Percentiles rank a stretch among this genome's conserved stretches.
Evolutionary conservation across 306 rosid species (phyloP).

Genomic region (Dicorynia guianensis): DNA sequence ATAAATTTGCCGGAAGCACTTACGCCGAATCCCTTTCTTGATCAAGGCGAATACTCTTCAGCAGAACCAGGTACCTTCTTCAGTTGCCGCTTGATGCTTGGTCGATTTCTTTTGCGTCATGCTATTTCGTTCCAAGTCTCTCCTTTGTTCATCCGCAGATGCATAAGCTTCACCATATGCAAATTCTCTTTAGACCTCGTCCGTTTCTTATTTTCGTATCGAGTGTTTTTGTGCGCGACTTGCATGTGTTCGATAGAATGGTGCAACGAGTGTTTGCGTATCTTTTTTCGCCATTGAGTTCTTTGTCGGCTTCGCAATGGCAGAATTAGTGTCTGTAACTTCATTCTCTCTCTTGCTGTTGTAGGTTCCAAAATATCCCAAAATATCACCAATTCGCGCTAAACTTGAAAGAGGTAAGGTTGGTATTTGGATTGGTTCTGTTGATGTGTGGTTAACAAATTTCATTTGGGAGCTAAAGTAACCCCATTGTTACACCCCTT

Average conservation of each 20-base stretch:
- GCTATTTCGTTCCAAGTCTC: neutral
- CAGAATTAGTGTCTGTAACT: neutral
- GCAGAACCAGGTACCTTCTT: neutral
- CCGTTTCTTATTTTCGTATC: neutral
- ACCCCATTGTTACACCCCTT: too few species aligned
- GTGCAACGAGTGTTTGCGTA: neutral
- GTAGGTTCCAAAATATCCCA: neutral
- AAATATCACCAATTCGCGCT: too few species aligned
- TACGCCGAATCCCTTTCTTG: too few species aligned
- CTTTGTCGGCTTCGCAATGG: too few species aligned
- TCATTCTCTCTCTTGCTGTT: neutral
- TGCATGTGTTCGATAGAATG: constrained; percentile 34
- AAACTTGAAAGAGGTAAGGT: neutral
- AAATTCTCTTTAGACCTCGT: neutral
- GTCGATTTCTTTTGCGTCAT: neutral
- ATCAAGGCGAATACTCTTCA: neutral
- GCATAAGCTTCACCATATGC: neutral
- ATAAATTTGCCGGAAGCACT: too few species aligned
- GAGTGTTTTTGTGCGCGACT: neutral
- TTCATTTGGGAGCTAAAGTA: too few species aligned
- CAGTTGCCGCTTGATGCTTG: too few species aligned
- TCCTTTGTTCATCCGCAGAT: neutral
- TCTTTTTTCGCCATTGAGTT: neutral
- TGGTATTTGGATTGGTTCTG: too few species aligned
- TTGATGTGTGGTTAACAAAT: too few species aligned